Conservation (phyloP, 179 eudicot genomes). For the Gypsophila paniculata region DNA sequence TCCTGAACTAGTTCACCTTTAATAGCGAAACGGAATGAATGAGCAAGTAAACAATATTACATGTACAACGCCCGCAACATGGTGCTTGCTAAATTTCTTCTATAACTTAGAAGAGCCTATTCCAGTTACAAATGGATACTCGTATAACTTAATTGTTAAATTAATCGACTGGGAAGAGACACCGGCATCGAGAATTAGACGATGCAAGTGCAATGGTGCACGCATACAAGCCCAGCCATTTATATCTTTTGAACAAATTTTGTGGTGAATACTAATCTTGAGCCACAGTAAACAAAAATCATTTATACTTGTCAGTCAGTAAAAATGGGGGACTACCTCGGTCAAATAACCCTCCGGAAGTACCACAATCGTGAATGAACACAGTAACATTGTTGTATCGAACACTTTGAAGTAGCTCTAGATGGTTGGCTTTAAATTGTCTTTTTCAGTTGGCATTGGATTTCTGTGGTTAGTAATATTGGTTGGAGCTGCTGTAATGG, state of each 20-base stretch:
- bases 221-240: neutral
- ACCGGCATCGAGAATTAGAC: neutral
- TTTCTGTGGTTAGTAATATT: conserved; percentile 32
- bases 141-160: conserved; percentile 22
- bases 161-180: conserved; percentile 12
- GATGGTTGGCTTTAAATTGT: conserved; percentile 35
- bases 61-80: conserved; percentile 20
- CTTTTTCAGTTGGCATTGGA: conserved; percentile 35
- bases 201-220: neutral
- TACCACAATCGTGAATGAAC: conserved; percentile 1
- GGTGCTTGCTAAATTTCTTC: conserved; percentile 15
- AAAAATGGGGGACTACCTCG: conserved; percentile 10
- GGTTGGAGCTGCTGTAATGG: conserved; percentile 29
- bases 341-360: neutral
- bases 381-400: conserved; percentile 13
- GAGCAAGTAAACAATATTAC: neutral
- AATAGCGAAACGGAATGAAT: neutral
- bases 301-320: conserved; percentile 10
- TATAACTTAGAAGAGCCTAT: conserved; percentile 13
- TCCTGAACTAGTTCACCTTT: conserved; percentile 6
- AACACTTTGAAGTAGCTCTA: too few species aligned
- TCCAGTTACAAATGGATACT: neutral
- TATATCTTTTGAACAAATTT: neutral
- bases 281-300: neutral
- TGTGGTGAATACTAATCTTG: neutral